A percentile compares a stretch with the other conserved stretches of the same genome.
These are phyloP conservation scores for Euptelea pleiosperma DNA, from an alignment of 164 flowering plant species.

Conservation along the genomic window DNA sequence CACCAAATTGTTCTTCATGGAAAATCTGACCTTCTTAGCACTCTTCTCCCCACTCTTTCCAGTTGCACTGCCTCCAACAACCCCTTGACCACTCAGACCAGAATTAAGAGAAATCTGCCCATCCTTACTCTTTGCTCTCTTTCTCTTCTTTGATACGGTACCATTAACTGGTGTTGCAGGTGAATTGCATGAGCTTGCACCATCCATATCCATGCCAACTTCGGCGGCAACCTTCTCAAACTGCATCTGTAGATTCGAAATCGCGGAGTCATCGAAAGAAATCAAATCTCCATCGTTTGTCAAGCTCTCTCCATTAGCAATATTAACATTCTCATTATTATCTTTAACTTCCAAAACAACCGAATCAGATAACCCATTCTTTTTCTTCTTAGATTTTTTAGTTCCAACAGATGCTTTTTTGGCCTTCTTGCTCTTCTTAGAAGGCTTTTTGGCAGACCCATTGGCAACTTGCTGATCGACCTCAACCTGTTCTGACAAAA, in stretches of 20 bases:
- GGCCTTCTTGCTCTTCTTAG: constrained; percentile 34
- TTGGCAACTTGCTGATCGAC: background rate
- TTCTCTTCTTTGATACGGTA: constrained; percentile 52
- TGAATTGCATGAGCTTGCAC: constrained; percentile 23
- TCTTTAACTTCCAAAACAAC: constrained; percentile 4
- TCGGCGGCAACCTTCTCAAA: constrained; percentile 92
- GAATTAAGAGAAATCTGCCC: constrained; percentile 13
- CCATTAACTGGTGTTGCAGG: constrained; percentile 20
- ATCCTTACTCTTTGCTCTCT: constrained; percentile 44
- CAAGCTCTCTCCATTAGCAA: constrained; percentile 17
- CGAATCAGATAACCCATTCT: constrained; percentile 13
- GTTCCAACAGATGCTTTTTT: constrained; percentile 21
- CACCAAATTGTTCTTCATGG: constrained; percentile 79
- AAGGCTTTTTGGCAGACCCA: constrained; percentile 15
- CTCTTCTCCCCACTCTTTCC: constrained; percentile 51
- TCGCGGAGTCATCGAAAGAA: constrained; percentile 42
- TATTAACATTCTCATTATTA: constrained; percentile 8
- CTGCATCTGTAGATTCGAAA: constrained; percentile 75
- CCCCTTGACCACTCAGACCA: constrained; percentile 16
- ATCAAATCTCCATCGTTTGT: constrained; percentile 20
- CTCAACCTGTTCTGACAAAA: constrained; percentile 3
- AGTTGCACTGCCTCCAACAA: constrained; percentile 23
- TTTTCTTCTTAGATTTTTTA: constrained; percentile 31
- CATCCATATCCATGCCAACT: constrained; percentile 45
- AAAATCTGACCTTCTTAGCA: constrained; percentile 74